phyloP scores from a whole-genome alignment of 176 grass and related monocot genomes.

The Aegilops sharonensis region DNA sequence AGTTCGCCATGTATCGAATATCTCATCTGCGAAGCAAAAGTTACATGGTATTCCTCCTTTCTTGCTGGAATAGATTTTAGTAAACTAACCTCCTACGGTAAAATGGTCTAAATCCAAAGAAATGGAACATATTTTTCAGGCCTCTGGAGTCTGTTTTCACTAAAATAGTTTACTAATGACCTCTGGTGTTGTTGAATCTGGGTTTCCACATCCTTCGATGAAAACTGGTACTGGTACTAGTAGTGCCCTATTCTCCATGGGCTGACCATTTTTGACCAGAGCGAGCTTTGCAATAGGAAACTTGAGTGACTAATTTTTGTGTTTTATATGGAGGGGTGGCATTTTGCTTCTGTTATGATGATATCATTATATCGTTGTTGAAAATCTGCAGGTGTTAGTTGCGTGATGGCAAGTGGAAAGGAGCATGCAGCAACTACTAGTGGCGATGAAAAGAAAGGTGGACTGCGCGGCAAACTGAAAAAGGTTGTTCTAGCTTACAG shows the following conservation, averaged over 20 bases:
- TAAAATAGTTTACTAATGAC: neutral
- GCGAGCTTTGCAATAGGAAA: neutral
- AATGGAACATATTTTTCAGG: neutral
- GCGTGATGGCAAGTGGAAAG: conserved; percentile 46
- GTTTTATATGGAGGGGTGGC: neutral
- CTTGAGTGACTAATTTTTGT: neutral
- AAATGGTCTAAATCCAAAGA: neutral
- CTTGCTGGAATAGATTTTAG: neutral
- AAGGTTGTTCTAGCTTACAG: conserved; percentile 99
- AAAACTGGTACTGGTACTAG: neutral
- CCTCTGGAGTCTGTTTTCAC: neutral
- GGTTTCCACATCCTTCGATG: conserved; percentile 11
- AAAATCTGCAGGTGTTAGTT: conserved; percentile 53
- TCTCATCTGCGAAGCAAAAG: neutral
- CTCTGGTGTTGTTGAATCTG: neutral
- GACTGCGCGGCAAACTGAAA: conserved; percentile 72
- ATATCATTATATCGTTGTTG: neutral
- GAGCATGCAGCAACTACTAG: conserved; percentile 21
- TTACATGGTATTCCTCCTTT: neutral
- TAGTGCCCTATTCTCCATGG: neutral
- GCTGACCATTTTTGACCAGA: neutral
- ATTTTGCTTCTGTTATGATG: neutral
- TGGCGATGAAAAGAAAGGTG: conserved; percentile 34
- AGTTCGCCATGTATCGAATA: neutral
- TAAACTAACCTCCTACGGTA: neutral